Percentiles rank a stretch among this genome's conserved stretches.
These are phyloP conservation scores for Puya raimondii DNA, from an alignment of 176 grass and related monocot genomes.

Conservation along the genomic window DNA sequence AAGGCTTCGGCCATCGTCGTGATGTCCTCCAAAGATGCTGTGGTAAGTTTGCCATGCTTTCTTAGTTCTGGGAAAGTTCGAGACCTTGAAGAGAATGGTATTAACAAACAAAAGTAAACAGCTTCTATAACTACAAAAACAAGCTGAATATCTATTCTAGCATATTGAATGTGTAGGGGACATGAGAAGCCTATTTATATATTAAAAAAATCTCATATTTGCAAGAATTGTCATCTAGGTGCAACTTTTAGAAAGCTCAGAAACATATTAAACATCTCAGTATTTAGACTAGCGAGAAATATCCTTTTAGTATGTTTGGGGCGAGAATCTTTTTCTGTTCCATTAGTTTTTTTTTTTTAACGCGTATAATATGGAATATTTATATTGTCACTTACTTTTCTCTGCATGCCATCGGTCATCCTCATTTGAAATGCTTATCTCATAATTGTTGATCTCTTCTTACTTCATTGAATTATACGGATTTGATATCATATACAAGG, in stretches of 20 bases:
- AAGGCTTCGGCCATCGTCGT: conserved; percentile 68
- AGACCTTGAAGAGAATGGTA: too few relatives aligned
- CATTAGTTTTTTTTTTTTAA: too few relatives aligned
- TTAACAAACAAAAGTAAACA: too few relatives aligned
- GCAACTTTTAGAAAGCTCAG: not conserved
- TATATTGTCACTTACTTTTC: too few relatives aligned
- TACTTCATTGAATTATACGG: too few relatives aligned
- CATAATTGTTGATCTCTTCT: too few relatives aligned
- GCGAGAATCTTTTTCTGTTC: not conserved
- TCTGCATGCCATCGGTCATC: too few relatives aligned
- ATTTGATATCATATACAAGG: too few relatives aligned
- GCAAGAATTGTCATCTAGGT: not conserved
- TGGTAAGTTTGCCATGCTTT: conserved; percentile 32
- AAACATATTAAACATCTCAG: not conserved
- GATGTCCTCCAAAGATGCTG: conserved; percentile 72
- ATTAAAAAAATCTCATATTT: not conserved
- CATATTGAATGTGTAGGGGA: not conserved
- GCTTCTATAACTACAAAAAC: too few relatives aligned
- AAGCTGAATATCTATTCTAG: not conserved
- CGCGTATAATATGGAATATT: too few relatives aligned
- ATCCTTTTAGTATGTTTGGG: not conserved
- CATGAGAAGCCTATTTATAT: not conserved
- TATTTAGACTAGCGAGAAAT: not conserved
- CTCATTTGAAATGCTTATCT: too few relatives aligned
- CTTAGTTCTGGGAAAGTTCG: not conserved